These are phyloP conservation scores for Leccinum aurantiacum DNA, from an alignment of 768 basidiomycete species.

Conservation along the genomic window DNA sequence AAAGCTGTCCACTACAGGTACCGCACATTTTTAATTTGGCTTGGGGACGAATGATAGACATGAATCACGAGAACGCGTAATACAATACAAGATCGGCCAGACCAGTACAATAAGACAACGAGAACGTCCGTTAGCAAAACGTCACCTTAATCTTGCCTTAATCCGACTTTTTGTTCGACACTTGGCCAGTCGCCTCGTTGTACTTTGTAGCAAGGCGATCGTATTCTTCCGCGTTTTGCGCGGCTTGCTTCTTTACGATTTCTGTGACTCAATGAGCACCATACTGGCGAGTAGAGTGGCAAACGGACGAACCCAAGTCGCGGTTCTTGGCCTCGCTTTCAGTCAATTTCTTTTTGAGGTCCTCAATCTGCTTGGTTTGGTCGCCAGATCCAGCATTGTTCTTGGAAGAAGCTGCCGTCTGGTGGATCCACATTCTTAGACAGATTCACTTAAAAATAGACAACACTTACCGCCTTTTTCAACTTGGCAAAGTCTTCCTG, in stretches of 20 bases:
- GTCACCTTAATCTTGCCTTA: slow-evolving; percentile 42
- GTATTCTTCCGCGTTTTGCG: slow-evolving; percentile 76
- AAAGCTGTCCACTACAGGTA: too few relatives aligned
- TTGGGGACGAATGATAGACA: not conserved
- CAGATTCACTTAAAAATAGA: not conserved
- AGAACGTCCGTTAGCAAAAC: not conserved
- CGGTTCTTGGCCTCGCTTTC: slow-evolving; percentile 55
- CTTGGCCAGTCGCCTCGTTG: slow-evolving; percentile 64
- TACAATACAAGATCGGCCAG: not conserved
- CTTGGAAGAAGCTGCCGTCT: slow-evolving; percentile 39
- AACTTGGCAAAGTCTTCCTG: slow-evolving; percentile 87
- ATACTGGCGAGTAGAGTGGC: not conserved
- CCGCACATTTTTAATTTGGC: not conserved
- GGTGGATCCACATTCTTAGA: not conserved
- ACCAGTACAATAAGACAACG: not conserved
- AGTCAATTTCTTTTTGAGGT: slow-evolving; percentile 67
- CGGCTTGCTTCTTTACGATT: slow-evolving; percentile 79
- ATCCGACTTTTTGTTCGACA: slow-evolving; percentile 56
- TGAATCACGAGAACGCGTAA: not conserved
- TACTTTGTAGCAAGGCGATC: slow-evolving; percentile 78
- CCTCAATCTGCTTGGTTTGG: slow-evolving; percentile 48
- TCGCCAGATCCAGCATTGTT: slow-evolving; percentile 22
- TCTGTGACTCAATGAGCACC: slow-evolving; percentile 39
- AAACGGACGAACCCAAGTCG: slow-evolving; percentile 57
- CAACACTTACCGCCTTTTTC: slow-evolving; percentile 52